Conservation (phyloP, 805 yeast species). For the Wilhelminamyces savonicus region DNA sequence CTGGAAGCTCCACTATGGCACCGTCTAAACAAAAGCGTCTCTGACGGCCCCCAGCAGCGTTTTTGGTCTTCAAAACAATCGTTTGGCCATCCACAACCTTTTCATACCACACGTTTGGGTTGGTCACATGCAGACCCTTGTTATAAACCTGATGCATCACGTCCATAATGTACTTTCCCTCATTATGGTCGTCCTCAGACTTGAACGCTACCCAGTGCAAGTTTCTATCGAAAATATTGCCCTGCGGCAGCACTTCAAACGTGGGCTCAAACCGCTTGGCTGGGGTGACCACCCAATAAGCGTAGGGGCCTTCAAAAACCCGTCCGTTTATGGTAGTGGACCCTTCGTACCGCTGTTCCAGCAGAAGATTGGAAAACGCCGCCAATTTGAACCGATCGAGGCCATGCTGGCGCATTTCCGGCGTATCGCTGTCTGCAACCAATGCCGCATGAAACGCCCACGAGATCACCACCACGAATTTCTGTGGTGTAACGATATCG, state of each 20-base stretch:
- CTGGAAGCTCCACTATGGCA: slow-evolving; percentile 33
- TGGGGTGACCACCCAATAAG: slow-evolving; percentile 55
- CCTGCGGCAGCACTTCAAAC: slow-evolving; percentile 58
- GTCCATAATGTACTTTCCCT: slow-evolving; percentile 38
- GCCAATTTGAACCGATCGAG: slow-evolving; percentile 64
- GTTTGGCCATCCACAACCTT: slow-evolving; percentile 14
- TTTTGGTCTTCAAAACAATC: slow-evolving; percentile 9
- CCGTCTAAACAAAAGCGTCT: slow-evolving; percentile 69
- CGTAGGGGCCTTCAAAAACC: slow-evolving; percentile 34
- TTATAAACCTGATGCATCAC: slow-evolving; percentile 54
- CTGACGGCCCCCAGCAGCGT: slow-evolving; percentile 10
- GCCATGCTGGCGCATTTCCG: slow-evolving; percentile 61
- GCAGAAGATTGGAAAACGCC: slow-evolving; percentile 45
- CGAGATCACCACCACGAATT: slow-evolving; percentile 61
- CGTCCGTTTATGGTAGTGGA: slow-evolving; percentile 11
- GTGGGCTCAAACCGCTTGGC: slow-evolving; percentile 52
- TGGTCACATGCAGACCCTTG: slow-evolving; percentile 47
- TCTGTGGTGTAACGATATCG: slow-evolving; percentile 12
- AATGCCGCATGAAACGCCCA: slow-evolving; percentile 86
- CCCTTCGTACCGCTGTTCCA: slow-evolving; percentile 50
- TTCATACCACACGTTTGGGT: slow-evolving; percentile 43
- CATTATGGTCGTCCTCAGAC: slow-evolving; percentile 17
- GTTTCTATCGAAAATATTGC: slow-evolving; percentile 35
- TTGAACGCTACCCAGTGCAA: slow-evolving; percentile 45
- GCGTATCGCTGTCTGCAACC: slow-evolving; percentile 73